phyloP scores from a whole-genome alignment of 768 basidiomycete species.

The Russula virescens region DNA sequence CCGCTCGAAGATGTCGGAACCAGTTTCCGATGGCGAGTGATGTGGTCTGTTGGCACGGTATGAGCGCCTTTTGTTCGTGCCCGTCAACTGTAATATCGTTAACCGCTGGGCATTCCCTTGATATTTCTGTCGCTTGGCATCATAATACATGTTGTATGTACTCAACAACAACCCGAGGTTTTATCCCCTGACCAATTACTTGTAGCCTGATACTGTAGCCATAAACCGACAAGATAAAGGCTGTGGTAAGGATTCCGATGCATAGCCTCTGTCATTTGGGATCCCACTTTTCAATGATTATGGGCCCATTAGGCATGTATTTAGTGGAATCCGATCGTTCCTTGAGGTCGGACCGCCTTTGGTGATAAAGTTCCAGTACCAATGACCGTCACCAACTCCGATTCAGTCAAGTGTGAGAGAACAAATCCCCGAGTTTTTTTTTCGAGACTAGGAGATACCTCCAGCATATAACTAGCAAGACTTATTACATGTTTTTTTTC shows the following conservation, averaged over 20 bases:
- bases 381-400: background rate
- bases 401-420: background rate
- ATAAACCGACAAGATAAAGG: background rate
- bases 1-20: conserved; percentile 16
- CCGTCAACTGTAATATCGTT: background rate
- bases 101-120: background rate
- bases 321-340: too few relatives aligned
- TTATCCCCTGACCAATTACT: background rate
- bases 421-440: too few relatives aligned
- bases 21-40: conserved; percentile 17
- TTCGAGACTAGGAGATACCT: too few relatives aligned
- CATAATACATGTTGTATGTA: background rate
- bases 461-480: too few relatives aligned
- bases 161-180: background rate
- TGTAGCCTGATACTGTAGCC: background rate
- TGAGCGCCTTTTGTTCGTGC: background rate
- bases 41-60: background rate
- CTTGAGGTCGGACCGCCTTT: background rate
- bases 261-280: background rate
- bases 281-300: background rate
- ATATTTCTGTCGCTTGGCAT: conserved; percentile 39
- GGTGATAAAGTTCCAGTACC: too few relatives aligned
- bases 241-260: background rate
- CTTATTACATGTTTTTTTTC: background rate
- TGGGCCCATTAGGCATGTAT: background rate